Evolutionary conservation across 2,329 filamentous ascomycete genomes (phyloP).

Genomic region (Trichoderma sp.): DNA sequence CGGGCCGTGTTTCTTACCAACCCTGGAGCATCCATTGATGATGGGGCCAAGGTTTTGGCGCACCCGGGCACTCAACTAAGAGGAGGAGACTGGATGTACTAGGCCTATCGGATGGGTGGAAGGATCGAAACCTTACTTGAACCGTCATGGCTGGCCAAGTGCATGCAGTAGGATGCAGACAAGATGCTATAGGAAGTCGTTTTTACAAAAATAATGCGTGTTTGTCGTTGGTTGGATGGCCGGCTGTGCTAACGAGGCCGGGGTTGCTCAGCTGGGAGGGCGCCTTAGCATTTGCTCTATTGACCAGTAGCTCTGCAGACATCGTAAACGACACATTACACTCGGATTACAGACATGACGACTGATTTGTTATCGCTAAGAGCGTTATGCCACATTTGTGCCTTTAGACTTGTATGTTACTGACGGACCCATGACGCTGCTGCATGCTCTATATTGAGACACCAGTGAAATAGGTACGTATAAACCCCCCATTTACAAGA

Average conservation of each 20-base stretch:
- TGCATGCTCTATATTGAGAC: not conserved
- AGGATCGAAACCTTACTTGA: not conserved
- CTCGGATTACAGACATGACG: no score
- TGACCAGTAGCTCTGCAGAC: not conserved
- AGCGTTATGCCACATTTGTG: not conserved
- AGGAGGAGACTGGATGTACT: not conserved
- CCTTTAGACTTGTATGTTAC: not conserved
- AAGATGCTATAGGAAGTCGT: not conserved
- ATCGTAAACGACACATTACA: not conserved
- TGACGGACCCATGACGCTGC: no score
- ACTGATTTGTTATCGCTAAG: no score
- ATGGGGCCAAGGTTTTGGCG: not conserved
- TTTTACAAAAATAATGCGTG: not conserved
- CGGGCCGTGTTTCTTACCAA: not conserved
- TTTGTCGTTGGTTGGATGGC: not conserved
- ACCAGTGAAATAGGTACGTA: not conserved
- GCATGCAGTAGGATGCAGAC: not conserved
- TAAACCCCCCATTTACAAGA: no score
- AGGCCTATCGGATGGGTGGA: not conserved
- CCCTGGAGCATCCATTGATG: not conserved
- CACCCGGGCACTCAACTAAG: not conserved
- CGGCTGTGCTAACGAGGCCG: not conserved
- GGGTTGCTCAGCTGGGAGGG: conserved; percentile 4
- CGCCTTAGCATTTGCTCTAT: not conserved
- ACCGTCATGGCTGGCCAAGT: not conserved